Evolutionary conservation across 1,284 basidiomycete species (phyloP), one percentile per base, ranked within the genome.

Genomic region (Acaromyces ingoldii): DNA sequence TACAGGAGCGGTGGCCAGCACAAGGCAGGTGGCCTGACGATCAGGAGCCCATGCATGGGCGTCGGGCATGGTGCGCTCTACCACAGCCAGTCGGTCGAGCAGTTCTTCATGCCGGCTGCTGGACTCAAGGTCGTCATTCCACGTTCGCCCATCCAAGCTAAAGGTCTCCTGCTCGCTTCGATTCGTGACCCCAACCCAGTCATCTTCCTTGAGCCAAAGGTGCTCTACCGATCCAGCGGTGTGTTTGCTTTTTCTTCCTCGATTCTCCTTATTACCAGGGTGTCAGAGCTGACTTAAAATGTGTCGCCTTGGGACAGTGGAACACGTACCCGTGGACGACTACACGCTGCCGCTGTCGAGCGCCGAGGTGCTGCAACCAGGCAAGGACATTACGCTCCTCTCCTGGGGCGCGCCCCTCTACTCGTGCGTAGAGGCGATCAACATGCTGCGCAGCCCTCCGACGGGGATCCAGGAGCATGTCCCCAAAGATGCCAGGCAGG

Each of bases 151-250:
- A 85, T 92, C 33, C 92, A 96, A 79, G 91, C 91, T 19, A 96
- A 96, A 76, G 91, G 91, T 1, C 79, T 96, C 1, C 78, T 96
- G 6, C 80, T 93, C 4, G 82, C 84, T 3, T 84, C 89, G 0
- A 89, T 96, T 53, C 83, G 89, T 39, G 91, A 95, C 70, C 88
- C 89, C 0, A 92, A 93, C 68, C 92, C 92, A 0, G 87, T 91
- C 5, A 83, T 96, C 44, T 91, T 96, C 76, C 87, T 96, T 81
- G 91, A 96, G 76, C 91, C 91, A 9, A 96, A 96, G 68, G 82
- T 91, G 52, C 79, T 92, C 6, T 91, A 91, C 72, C 83, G 88
- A 47, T 88, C 87, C 40, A 82, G 87, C 37, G 58, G 37, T 43
- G 49, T 28, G 47, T 39, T n/a, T 6, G n/a, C 13, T 19, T 28